Percentiles rank a stretch among this genome's conserved stretches.
Evolutionary conservation across 345 rosid species (phyloP).

Genomic region (Salix caprea): DNA sequence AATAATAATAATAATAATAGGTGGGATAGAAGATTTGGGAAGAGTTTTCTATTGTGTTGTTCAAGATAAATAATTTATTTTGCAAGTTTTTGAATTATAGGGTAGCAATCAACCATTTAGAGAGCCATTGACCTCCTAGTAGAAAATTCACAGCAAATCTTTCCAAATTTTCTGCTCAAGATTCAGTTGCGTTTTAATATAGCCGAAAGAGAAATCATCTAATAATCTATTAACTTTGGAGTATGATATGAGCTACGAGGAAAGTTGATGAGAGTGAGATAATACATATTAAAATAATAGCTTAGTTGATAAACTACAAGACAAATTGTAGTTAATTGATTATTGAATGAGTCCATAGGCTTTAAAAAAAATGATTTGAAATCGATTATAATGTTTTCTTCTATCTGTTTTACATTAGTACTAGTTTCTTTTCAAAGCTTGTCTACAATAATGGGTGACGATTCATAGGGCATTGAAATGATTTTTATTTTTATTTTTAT

Average conservation of each 20-base stretch:
- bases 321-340: neutral
- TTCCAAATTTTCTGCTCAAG: constrained; percentile 21
- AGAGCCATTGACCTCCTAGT: constrained; percentile 26
- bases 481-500: no score
- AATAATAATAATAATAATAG: no score
- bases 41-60: no score
- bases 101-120: neutral
- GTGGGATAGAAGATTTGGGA: no score
- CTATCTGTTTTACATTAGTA: neutral
- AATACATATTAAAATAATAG: neutral
- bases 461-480: neutral
- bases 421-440: neutral
- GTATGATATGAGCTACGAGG: neutral
- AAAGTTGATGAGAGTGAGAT: constrained; percentile 8
- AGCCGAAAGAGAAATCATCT: neutral
- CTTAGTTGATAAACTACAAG: neutral
- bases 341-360: neutral
- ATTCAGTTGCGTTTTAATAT: constrained; percentile 10
- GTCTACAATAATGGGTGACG: neutral
- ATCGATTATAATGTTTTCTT: no score
- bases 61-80: no score
- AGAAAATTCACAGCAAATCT: constrained; percentile 19
- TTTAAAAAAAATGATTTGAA: no score
- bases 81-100: constrained; percentile 20
- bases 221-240: constrained; percentile 1